phyloP scores from a whole-genome alignment of 2,329 filamentous ascomycete species.

The Coniochaeta hoffmannii region DNA sequence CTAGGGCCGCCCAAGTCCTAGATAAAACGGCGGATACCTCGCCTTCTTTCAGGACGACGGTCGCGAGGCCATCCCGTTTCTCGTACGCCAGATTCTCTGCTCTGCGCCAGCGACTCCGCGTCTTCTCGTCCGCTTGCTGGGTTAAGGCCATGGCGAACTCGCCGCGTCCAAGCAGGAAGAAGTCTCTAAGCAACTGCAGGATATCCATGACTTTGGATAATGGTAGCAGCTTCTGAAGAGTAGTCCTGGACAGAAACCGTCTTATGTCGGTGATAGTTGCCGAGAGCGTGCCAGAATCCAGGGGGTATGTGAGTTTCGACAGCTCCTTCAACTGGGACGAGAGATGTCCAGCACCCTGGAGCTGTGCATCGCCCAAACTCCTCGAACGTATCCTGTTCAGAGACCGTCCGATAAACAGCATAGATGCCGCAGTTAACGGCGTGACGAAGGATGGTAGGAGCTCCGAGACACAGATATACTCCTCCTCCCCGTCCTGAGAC shows the following conservation, averaged over 20 bases:
- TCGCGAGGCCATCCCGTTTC: conserved; percentile 51
- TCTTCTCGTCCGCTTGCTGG: conserved; percentile 72
- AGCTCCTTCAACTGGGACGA: conserved; percentile 64
- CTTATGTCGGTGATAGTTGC: conserved; percentile 69
- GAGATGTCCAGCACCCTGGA: conserved; percentile 51
- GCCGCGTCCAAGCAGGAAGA: conserved; percentile 78
- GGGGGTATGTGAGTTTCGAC: conserved; percentile 61
- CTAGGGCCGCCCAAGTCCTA: conserved; percentile 72
- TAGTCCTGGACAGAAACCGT: conserved; percentile 73
- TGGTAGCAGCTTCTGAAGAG: conserved; percentile 75
- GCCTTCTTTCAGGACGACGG: conserved; percentile 72
- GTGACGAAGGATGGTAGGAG: conserved; percentile 77
- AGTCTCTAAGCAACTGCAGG: conserved; percentile 71
- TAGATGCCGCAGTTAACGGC: conserved; percentile 65
- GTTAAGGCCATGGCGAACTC: conserved; percentile 89
- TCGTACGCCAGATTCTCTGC: conserved; percentile 51
- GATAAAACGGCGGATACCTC: conserved; percentile 73
- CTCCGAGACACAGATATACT: conserved; percentile 50
- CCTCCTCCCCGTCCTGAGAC: conserved; percentile 33
- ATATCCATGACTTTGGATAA: conserved; percentile 68
- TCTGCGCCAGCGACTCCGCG: conserved; percentile 65
- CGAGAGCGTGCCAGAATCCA: conserved; percentile 65
- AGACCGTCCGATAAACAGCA: conserved; percentile 85
- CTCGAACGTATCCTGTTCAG: conserved; percentile 71
- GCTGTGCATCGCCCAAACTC: conserved; percentile 33